A percentile compares a stretch with the other conserved stretches of the same genome.
These are phyloP conservation scores for Cystofilobasidium capitatum DNA, from an alignment of 768 basidiomycete species.

Conservation along the genomic window DNA sequence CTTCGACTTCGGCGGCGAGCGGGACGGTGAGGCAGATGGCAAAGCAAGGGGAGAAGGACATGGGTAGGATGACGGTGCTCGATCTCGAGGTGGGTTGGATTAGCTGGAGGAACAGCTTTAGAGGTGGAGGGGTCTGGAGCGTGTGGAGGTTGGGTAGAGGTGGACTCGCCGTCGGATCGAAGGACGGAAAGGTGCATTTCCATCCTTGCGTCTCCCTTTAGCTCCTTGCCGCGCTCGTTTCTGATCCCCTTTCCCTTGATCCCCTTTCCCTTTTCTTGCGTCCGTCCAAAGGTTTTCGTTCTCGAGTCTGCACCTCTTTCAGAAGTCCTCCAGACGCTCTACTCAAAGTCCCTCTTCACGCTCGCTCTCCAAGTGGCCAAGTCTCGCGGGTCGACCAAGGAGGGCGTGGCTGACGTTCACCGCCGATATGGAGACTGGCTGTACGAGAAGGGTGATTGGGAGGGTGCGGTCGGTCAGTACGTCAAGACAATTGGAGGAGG, in stretches of 20 bases:
- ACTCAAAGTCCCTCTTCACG: constrained; percentile 44
- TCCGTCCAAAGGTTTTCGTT: not conserved
- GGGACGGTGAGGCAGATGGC: constrained; percentile 67
- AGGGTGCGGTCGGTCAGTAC: constrained; percentile 86
- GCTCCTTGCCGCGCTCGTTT: not conserved
- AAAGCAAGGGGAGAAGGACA: constrained; percentile 32
- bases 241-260: not conserved
- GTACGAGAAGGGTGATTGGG: constrained; percentile 82
- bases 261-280: not conserved
- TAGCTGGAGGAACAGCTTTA: constrained; percentile 70
- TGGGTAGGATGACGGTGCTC: constrained; percentile 41
- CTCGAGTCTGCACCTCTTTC: not conserved
- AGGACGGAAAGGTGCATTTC: constrained; percentile 20
- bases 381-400: constrained; percentile 61
- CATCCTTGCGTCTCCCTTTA: too few relatives aligned
- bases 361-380: constrained; percentile 75
- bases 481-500: constrained; percentile 71
- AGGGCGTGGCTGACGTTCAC: constrained; percentile 77
- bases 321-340: constrained; percentile 6
- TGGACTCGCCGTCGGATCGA: constrained; percentile 46
- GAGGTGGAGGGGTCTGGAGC: constrained; percentile 71
- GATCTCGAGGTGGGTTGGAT: constrained; percentile 87
- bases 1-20: constrained; percentile 56
- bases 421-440: constrained; percentile 82
- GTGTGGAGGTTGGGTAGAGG: constrained; percentile 75